Evolutionary conservation across 768 basidiomycete species (phyloP), one percentile per base, ranked within the genome.

Genomic region (Auriscalpium orientale): DNA sequence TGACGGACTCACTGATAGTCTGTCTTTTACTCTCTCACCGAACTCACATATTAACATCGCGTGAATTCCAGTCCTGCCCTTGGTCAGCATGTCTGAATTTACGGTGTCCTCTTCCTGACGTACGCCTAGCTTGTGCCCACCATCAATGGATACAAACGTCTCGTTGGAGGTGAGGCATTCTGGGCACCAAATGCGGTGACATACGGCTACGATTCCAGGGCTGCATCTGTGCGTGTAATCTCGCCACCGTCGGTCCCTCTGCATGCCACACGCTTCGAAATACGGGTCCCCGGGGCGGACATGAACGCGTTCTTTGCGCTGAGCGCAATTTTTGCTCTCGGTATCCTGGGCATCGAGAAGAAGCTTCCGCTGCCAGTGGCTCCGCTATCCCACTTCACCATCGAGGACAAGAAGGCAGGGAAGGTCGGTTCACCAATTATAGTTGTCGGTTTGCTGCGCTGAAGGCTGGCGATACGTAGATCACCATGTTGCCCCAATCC

Each of bases 111-210:
- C 40, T 21, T 28, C 13, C 40, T 22, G 35, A 33, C 12, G 50
- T 18, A 33, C 28, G 37, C 40, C 21, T 28, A 91, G 89, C 69
- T 91, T 22, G 89, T 91, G 15, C 93, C 91, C 1, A 95, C 90
- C 0, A 87, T 97, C 71, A 95, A 95, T 65, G 94, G 95, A 8
- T 99, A 99, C 76, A 99, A 98, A 68, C 91, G 97, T 15, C 82
- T 99, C 8, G 86, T 91, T 18, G 94, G 90, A 18, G 94, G 94
- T 12, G 92, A 94, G 68, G 86, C 87, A 4, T 94, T 89, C 76
- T 97, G 91, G 91, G 93, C 93, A 6, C 93, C 93, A 0, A 95
- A 92, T 63, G 84, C 91, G 3, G 80, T 91, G 16, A 95, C 94
- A 3, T 98, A 94, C 68, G 95, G 95, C 10, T 98, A 95, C 67